Conservation (phyloP, 768 basidiomycete genomes). For the Lactifluus piperatus region DNA sequence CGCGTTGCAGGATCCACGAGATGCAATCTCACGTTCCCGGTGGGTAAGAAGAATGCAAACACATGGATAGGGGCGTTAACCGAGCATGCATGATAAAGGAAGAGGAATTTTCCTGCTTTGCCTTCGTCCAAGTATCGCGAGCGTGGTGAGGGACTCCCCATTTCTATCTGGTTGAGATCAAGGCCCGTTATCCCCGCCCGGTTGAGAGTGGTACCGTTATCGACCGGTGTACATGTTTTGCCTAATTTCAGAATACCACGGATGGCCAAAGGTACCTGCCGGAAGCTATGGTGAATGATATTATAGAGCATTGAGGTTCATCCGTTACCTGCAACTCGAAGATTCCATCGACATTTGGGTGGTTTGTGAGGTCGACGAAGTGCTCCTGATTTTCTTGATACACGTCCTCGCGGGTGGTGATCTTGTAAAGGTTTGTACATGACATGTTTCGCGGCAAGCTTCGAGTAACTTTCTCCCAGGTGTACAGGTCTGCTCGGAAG, state of each 20-base stretch:
- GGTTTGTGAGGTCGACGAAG: constrained; percentile 87
- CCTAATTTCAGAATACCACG: constrained; percentile 81
- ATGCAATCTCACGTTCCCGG: constrained; percentile 63
- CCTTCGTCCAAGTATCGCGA: constrained; percentile 71
- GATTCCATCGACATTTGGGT: constrained; percentile 90
- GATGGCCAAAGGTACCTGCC: constrained; percentile 70
- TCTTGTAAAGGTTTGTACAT: constrained; percentile 72
- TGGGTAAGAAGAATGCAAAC: constrained; percentile 79
- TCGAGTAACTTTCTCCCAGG: constrained; percentile 61
- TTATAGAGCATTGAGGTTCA: not conserved
- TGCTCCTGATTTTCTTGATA: constrained; percentile 83
- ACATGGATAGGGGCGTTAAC: constrained; percentile 70
- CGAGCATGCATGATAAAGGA: constrained; percentile 82
- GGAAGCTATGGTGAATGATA: not conserved
- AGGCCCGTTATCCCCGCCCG: constrained; percentile 76
- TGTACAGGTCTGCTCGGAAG: constrained; percentile 63
- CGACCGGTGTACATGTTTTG: constrained; percentile 65
- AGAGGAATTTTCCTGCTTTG: constrained; percentile 61
- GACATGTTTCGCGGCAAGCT: constrained; percentile 74
- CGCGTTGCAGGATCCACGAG: constrained; percentile 87
- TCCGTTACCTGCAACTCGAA: constrained; percentile 77
- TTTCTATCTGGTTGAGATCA: constrained; percentile 74
- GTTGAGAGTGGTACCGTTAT: constrained; percentile 63
- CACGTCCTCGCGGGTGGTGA: constrained; percentile 73
- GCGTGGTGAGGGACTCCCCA: constrained; percentile 45